Conservation (phyloP, 306 rosid genomes). For the Abrus pulchellus region DNA sequence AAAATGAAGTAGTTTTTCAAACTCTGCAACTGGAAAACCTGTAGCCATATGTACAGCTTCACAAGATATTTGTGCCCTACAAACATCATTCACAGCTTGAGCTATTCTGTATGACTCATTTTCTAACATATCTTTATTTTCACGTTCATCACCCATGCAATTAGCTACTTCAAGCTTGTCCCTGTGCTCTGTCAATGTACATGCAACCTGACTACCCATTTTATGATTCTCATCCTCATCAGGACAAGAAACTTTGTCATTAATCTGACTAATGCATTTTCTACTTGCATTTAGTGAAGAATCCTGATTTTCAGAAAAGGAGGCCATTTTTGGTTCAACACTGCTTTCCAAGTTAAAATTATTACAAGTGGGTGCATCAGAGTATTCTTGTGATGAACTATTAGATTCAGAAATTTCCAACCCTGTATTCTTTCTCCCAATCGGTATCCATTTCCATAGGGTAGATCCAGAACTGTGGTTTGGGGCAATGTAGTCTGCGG, state of each 20-base stretch:
- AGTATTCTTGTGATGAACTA: constrained; percentile 55
- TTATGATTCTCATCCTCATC: constrained; percentile 45
- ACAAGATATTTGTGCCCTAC: constrained; percentile 66
- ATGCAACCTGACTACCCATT: constrained; percentile 36
- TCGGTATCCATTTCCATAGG: constrained; percentile 81
- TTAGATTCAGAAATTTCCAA: constrained; percentile 53
- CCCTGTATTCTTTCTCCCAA: constrained; percentile 60
- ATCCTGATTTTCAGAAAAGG: constrained; percentile 54
- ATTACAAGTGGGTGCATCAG: constrained; percentile 51
- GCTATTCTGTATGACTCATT: constrained; percentile 56
- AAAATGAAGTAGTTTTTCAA: constrained; percentile 73
- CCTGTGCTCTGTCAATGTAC: constrained; percentile 37
- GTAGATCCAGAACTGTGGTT: constrained; percentile 57
- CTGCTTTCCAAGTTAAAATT: constrained; percentile 45
- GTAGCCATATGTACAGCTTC: constrained; percentile 66
- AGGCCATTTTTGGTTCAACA: constrained; percentile 45
- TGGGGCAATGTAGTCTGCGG: constrained; percentile 57
- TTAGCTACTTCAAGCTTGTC: constrained; percentile 49
- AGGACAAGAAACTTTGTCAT: constrained; percentile 34
- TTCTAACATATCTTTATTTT: constrained; percentile 48
- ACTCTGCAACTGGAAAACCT: constrained; percentile 75
- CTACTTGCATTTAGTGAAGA: constrained; percentile 42
- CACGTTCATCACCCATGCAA: constrained; percentile 41
- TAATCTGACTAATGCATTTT: constrained; percentile 38
- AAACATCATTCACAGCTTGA: constrained; percentile 63